Conservation (phyloP, 2,329 filamentous ascomycete genomes). For the Juglanconis oblonga region DNA sequence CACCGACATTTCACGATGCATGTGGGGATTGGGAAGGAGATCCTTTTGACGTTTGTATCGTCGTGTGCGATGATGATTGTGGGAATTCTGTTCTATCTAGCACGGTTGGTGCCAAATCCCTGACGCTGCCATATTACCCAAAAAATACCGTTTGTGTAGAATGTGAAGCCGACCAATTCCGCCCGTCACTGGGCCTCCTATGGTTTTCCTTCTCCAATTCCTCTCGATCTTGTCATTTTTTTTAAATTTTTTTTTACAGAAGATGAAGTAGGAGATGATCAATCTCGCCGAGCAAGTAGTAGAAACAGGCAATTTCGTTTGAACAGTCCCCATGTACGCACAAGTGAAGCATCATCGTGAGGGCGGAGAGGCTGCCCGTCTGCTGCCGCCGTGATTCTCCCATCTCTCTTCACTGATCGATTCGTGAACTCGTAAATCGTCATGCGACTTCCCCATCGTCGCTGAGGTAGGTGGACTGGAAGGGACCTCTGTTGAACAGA, state of each 20-base stretch:
- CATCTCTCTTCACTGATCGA: not conserved
- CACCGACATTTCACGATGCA: not conserved
- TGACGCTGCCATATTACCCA: slow-evolving; percentile 14
- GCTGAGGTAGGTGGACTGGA: not conserved
- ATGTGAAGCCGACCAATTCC: not conserved
- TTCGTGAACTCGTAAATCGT: slow-evolving; percentile 16
- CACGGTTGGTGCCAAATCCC: not conserved
- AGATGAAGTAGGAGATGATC: slow-evolving; percentile 2
- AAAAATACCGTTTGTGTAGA: not conserved
- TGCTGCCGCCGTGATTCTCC: not conserved
- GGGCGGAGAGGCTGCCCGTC: not conserved
- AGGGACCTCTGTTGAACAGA: not conserved
- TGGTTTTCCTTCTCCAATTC: not conserved
- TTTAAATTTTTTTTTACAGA: not conserved
- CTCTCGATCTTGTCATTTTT: not conserved
- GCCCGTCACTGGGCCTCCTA: not conserved
- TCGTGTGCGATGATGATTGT: slow-evolving; percentile 10
- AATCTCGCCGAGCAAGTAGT: slow-evolving; percentile 7
- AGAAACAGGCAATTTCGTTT: not conserved
- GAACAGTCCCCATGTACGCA: slow-evolving; percentile 4
- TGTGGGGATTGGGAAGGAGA: not conserved
- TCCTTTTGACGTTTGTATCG: not conserved
- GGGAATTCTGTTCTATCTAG: slow-evolving; percentile 11
- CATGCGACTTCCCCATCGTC: not conserved
- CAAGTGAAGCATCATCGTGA: slow-evolving; percentile 3